Evolutionary conservation across 495 filamentous ascomycete species (phyloP).

Genomic region (Neurospora sp.): DNA sequence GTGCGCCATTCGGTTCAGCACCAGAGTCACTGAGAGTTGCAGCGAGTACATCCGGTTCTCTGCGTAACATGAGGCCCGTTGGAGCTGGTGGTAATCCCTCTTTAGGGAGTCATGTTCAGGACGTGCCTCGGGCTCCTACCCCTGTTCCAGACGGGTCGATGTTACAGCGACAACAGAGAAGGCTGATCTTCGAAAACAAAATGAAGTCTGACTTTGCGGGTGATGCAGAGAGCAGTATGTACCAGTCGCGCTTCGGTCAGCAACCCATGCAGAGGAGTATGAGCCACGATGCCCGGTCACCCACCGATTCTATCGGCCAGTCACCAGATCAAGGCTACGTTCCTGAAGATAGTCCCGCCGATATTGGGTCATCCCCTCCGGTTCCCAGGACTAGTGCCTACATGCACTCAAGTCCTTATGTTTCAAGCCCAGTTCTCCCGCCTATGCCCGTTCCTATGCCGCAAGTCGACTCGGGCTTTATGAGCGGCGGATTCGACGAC

Average conservation of each 20-base stretch:
- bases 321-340: conserved; percentile 49
- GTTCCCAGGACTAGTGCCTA: conserved; percentile 44
- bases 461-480: conserved; percentile 65
- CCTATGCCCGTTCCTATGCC: conserved; percentile 37
- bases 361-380: conserved; percentile 72
- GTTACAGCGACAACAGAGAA: conserved; percentile 18
- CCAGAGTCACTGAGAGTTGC: conserved; percentile 76
- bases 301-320: conserved; percentile 34
- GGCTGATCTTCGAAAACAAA: conserved; percentile 9
- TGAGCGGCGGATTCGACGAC: conserved; percentile 64
- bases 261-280: conserved; percentile 10
- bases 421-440: conserved; percentile 69
- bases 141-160: conserved; percentile 48
- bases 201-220: conserved; percentile 12
- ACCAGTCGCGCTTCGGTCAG: conserved; percentile 8
- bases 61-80: conserved; percentile 75
- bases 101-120: conserved; percentile 50
- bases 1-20: conserved; percentile 56
- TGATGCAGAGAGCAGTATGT: conserved; percentile 8
- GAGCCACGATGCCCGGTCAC: conserved; percentile 32
- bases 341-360: conserved; percentile 45
- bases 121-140: conserved; percentile 71
- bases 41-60: conserved; percentile 76
- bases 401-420: conserved; percentile 39
- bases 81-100: conserved; percentile 44